Conservation (phyloP, 2,329 filamentous ascomycete species). For the Drechslerella coelobrocha region DNA sequence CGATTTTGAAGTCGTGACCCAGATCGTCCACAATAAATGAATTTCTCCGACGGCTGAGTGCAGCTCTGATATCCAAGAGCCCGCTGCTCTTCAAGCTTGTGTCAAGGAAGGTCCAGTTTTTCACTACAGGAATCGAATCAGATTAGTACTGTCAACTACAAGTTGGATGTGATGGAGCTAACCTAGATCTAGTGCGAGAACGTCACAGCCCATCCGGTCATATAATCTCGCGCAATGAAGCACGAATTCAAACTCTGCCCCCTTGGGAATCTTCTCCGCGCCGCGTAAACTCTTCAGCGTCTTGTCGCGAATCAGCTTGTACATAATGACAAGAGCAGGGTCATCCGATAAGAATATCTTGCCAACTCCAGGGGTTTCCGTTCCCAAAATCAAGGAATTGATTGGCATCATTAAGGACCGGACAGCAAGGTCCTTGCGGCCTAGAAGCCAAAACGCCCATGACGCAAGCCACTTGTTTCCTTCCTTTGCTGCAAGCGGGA, state of each 20-base stretch:
- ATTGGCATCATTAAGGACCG: slow-evolving; percentile 82
- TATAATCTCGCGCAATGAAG: slow-evolving; percentile 84
- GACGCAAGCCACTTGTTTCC: slow-evolving; percentile 93
- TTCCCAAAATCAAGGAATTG: slow-evolving; percentile 73
- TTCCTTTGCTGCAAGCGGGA: slow-evolving; percentile 76
- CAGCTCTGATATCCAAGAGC: slow-evolving; percentile 58
- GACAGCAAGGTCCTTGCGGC: slow-evolving; percentile 81
- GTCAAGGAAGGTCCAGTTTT: slow-evolving; percentile 79
- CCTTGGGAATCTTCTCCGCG: slow-evolving; percentile 79
- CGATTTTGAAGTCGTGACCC: slow-evolving; percentile 58
- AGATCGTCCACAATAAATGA: slow-evolving; percentile 81
- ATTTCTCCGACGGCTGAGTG: slow-evolving; percentile 67
- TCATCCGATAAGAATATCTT: slow-evolving; percentile 88
- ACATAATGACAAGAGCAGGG: slow-evolving; percentile 84
- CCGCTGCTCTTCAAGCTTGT: slow-evolving; percentile 57
- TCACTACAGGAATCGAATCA: slow-evolving; percentile 63
- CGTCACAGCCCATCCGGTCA: slow-evolving; percentile 89
- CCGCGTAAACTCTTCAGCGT: slow-evolving; percentile 83
- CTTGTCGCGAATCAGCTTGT: slow-evolving; percentile 81
- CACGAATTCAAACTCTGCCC: slow-evolving; percentile 86
- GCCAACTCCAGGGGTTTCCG: slow-evolving; percentile 69
- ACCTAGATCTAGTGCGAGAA: slow-evolving; percentile 85
- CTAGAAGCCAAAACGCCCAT: slow-evolving; percentile 94
- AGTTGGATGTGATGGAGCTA: slow-evolving; percentile 56
- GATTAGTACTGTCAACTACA: slow-evolving; percentile 34